phyloP scores from a whole-genome alignment of 495 filamentous ascomycete species.

The Neurospora pannonica region DNA sequence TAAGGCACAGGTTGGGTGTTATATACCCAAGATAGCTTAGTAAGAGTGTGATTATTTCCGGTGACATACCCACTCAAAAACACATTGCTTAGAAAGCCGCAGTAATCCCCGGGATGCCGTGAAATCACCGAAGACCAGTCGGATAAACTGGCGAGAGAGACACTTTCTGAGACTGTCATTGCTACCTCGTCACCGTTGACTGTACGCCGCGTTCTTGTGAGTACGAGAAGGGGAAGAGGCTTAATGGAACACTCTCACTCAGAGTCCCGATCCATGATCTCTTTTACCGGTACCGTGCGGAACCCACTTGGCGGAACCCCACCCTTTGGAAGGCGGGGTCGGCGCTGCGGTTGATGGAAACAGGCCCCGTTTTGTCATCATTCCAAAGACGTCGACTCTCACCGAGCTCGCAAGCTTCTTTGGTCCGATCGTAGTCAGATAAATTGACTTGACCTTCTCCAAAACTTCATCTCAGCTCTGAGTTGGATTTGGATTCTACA shows the following conservation, averaged over 20 bases:
- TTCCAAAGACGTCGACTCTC: neutral
- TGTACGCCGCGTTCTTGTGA: neutral
- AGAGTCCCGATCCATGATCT: neutral
- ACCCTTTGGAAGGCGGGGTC: constrained; percentile 11
- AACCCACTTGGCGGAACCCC: constrained; percentile 8
- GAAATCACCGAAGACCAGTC: constrained; percentile 21
- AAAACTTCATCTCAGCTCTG: neutral
- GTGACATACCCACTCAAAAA: neutral
- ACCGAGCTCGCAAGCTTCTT: neutral
- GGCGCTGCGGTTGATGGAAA: neutral
- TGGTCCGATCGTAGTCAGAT: neutral
- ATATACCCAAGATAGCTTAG: neutral
- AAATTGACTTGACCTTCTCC: neutral
- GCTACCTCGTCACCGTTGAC: neutral
- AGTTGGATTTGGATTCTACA: neutral
- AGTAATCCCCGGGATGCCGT: constrained; percentile 15
- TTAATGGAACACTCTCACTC: neutral
- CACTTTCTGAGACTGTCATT: constrained; percentile 1
- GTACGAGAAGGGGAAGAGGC: neutral
- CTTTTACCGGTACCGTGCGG: neutral
- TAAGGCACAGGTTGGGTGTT: neutral
- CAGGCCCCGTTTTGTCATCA: constrained; percentile 1
- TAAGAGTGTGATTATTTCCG: neutral
- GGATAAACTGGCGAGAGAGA: constrained; percentile 5
- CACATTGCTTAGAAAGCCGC: neutral